Base-by-base conservation (phyloP, 768 basidiomycete genomes). In the Omphalotus guepiniiformis region DNA sequence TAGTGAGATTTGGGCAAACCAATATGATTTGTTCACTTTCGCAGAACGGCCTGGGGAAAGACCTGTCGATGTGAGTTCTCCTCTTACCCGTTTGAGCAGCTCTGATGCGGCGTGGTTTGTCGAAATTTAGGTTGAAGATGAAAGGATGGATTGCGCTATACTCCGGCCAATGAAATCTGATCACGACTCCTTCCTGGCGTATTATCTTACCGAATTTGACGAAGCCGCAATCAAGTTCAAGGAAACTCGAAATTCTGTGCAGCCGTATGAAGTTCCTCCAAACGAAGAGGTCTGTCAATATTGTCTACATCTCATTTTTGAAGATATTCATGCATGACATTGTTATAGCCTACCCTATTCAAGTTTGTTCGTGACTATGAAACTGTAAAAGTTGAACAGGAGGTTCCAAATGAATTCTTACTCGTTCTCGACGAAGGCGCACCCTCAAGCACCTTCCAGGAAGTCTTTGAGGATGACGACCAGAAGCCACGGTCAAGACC, bases 121-220 rank as follows among this genome's bases (percentile, higher is more conserved):
- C 15, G 26, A 39, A 18, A 29, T 37, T 9, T 47, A 89, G 87
- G 72, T 76, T 46, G 82, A 86, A 21, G 90, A 93, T 59, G 85
- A 86, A 32, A 79, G 90, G 22, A 57, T 92, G 48, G 88, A 92
- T 58, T 91, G 89, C 59, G 90, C 89, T 16, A 85, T 92, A 50
- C 68, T 93, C 45, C 79, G 90, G 22, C 89, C 90, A 1, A 89
- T 90, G 86, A 86, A 88, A 60, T 83, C 86, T 2, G 90, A 92
- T 39, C 85, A 89, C 19, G 89, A 92, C 58, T 87, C 89, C 37
- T 92, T 92, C 78, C 67, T 93, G 47, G 82, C 88, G 9, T 92
- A 88, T 58, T 91, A 91, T 53, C 79, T 92, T 23, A 85, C 89
- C 2, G 74, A 79, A 57, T 82, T 86, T 26, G 88, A 92, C 60